Evolutionary conservation across 257 asterid species (phyloP).

Genomic region (Solanum sejunctum): DNA sequence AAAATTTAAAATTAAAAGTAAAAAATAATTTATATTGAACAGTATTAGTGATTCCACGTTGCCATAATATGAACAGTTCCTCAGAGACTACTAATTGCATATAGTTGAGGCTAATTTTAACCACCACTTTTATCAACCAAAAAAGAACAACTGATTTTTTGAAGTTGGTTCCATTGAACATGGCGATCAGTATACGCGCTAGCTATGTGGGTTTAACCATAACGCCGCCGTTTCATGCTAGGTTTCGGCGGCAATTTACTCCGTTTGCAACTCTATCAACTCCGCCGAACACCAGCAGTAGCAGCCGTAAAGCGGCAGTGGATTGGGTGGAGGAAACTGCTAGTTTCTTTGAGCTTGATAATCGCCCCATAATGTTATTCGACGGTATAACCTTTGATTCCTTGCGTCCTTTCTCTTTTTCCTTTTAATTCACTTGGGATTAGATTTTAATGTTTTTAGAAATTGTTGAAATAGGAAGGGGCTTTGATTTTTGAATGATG

Average conservation of each 20-base stretch:
- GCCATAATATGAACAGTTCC: neutral
- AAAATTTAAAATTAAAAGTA: too few relatives aligned
- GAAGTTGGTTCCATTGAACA: neutral
- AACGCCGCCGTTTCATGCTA: constrained; percentile 16
- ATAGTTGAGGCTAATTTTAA: neutral
- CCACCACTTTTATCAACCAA: neutral
- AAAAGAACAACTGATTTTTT: neutral
- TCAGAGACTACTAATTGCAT: neutral
- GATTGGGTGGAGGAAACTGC: constrained; percentile 67
- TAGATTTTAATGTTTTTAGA: neutral
- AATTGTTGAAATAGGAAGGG: neutral
- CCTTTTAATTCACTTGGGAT: neutral
- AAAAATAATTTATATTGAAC: too few relatives aligned
- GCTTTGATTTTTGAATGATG: neutral
- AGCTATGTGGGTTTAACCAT: constrained; percentile 6
- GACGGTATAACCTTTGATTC: constrained; percentile 37
- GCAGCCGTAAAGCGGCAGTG: constrained; percentile 6
- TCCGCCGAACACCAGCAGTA: constrained; percentile 21
- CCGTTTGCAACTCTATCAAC: constrained; percentile 31
- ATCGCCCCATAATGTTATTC: constrained; percentile 88
- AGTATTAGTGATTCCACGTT: constrained; percentile 4
- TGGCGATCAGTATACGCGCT: constrained; percentile 41
- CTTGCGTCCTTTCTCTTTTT: neutral
- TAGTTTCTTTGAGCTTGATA: constrained; percentile 58
- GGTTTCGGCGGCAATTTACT: constrained; percentile 14